Base-by-base conservation (phyloP, 495 filamentous ascomycete genomes). In the Xylaria telfairii region DNA sequence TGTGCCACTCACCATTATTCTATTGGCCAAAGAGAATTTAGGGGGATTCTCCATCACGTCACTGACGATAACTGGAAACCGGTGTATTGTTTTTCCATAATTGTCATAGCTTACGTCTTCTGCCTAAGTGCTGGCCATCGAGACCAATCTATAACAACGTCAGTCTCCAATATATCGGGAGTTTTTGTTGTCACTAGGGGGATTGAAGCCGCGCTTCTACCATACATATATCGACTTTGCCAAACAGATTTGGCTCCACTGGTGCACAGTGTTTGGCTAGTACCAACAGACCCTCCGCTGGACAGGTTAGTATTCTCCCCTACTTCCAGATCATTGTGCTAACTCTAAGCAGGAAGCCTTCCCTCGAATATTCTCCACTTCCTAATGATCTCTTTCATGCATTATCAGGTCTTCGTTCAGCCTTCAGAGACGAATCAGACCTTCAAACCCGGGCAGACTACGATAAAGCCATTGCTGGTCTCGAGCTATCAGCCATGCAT, bases 21-120 rank as follows among this genome's bases (percentile, higher is more conserved):
- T 17, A 30, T 54, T 54, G 51, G 51, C 51, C 51, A 54, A 30
- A 30, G 26, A 17, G 51, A 54, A 17, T 54, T 54, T 13, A 30
- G 26, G 4, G 24, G 1, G 0, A 30, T 54, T 54, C 51, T 54
- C 26, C 26, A 24, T 4, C 8, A 28, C 26, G 51, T 54, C 9
- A 54, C 51, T 28, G 51, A 54, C 10, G 51, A 54, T 4, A 54
- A 54, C 13, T 54, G 51, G 51, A 54, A 54, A 30, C 51, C 51
- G 26, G 26, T 30, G 13, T 54, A 54, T 30, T 54, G 51, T 17
- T 54, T 54, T 30, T 24, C 51, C 24, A 2, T 54, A 5, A 54
- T 30, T 6, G 51, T 54, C 26, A 54, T 54, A 54, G 51, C 51
- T 7, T 54, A 54, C 13, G 51, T 30, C 51, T 30, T 54, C 13